Conservation (phyloP, 192 early-diverging fungal species). For the Diversispora epigaea region DNA sequence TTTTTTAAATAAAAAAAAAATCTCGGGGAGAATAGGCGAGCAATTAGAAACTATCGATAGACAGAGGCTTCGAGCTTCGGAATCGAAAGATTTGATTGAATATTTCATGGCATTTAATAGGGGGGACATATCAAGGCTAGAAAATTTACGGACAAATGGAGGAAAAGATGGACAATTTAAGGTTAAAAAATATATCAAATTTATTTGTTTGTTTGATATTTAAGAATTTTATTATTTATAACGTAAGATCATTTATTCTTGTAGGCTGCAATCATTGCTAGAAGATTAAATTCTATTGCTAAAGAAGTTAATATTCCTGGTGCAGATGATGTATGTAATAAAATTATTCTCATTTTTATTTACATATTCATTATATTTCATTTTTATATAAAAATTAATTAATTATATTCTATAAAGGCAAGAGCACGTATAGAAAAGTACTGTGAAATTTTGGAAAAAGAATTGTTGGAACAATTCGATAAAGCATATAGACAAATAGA, state of each 20-base stretch:
- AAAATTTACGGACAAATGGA: constrained; percentile 65
- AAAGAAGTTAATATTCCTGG: constrained; percentile 78
- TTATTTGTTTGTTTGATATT: not conserved
- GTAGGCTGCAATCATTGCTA: constrained; percentile 80
- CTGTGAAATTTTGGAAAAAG: constrained; percentile 90
- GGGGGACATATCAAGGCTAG: constrained; percentile 70
- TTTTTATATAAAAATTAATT: constrained; percentile 44
- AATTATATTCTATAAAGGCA: constrained; percentile 56
- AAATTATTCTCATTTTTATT: not conserved
- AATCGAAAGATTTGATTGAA: constrained; percentile 88
- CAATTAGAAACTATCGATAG: constrained; percentile 96
- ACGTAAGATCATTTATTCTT: not conserved
- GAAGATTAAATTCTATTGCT: constrained; percentile 79
- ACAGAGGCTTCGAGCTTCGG: constrained; percentile 82
- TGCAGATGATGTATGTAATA: constrained; percentile 55
- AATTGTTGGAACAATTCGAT: constrained; percentile 85
- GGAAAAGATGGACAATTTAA: constrained; percentile 85
- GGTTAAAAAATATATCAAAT: constrained; percentile 35
- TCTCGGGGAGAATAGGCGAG: constrained; percentile 65
- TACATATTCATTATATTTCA: not conserved
- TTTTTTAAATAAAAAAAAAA: not conserved
- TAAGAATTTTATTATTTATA: not conserved
- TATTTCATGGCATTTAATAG: constrained; percentile 91
- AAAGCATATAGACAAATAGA: constrained; percentile 78
- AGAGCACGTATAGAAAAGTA: constrained; percentile 86